phyloP scores from a whole-genome alignment of 1,284 basidiomycete genomes.

The Microbotryomycetes sp. region DNA sequence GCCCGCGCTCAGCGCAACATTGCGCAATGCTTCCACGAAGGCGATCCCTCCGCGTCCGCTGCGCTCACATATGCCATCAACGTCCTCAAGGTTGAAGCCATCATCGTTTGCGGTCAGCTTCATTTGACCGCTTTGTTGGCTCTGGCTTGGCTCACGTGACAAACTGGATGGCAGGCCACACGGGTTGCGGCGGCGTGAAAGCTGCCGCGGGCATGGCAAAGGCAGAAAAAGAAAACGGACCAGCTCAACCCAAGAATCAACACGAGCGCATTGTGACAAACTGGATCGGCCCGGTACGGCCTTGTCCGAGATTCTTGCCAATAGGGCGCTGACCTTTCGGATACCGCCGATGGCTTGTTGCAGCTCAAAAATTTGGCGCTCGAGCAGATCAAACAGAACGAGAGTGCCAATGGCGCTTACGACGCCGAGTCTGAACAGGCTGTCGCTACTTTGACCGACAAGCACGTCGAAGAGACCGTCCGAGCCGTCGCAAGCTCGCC shows the following conservation, averaged over 20 bases:
- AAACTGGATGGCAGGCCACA: constrained; percentile 39
- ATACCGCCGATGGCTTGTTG: too few species aligned
- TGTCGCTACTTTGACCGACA: constrained; percentile 53
- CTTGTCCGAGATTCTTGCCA: background rate
- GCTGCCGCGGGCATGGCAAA: constrained; percentile 34
- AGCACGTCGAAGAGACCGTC: constrained; percentile 70
- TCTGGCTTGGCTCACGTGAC: constrained; percentile 63
- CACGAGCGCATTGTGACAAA: constrained; percentile 16
- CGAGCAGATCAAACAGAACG: constrained; percentile 47
- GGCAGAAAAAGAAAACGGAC: background rate
- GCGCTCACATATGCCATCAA: constrained; percentile 76
- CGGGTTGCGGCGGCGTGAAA: constrained; percentile 42
- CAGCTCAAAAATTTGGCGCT: constrained; percentile 66
- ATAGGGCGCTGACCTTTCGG: too few species aligned
- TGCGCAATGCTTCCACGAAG: constrained; percentile 53
- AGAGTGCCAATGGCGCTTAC: background rate
- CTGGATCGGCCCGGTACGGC: constrained; percentile 29
- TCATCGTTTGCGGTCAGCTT: constrained; percentile 35
- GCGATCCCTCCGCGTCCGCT: constrained; percentile 69
- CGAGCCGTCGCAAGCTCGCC: constrained; percentile 58
- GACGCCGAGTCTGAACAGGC: background rate
- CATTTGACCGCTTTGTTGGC: constrained; percentile 38
- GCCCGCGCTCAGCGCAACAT: constrained; percentile 43
- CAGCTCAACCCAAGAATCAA: constrained; percentile 5
- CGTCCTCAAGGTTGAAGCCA: constrained; percentile 68